Percentiles rank a stretch among this genome's conserved stretches.
Conservation (phyloP, 768 basidiomycete genomes). For the Leccinum uliginosum region DNA sequence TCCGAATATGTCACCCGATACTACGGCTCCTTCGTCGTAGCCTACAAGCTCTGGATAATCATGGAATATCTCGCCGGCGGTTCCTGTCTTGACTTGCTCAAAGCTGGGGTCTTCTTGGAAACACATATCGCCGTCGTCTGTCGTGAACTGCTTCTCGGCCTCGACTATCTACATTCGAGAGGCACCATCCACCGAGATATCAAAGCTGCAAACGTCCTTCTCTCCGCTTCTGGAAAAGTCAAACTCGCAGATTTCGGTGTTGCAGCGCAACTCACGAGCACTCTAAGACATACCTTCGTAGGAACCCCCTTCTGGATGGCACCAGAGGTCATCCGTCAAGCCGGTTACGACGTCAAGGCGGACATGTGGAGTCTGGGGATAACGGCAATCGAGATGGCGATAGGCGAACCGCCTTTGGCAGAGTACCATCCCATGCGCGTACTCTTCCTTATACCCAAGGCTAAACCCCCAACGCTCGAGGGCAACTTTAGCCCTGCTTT, state of each 20-base stretch:
- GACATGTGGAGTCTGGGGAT: slow-evolving; percentile 99
- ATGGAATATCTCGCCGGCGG: slow-evolving; percentile 99
- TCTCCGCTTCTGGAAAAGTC: slow-evolving; percentile 88
- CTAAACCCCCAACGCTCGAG: slow-evolving; percentile 87
- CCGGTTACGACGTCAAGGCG: slow-evolving; percentile 93
- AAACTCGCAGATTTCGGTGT: slow-evolving; percentile 99
- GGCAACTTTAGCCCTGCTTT: slow-evolving; percentile 80
- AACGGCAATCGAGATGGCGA: slow-evolving; percentile 97
- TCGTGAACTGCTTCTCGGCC: slow-evolving; percentile 86
- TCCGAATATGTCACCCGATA: slow-evolving; percentile 96
- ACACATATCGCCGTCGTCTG: slow-evolving; percentile 93
- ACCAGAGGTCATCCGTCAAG: slow-evolving; percentile 95
- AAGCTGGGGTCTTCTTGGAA: slow-evolving; percentile 87
- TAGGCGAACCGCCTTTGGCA: slow-evolving; percentile 92
- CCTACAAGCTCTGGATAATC: slow-evolving; percentile 98
- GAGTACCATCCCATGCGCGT: slow-evolving; percentile 99
- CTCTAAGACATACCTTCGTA: slow-evolving; percentile 94
- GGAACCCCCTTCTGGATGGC: slow-evolving; percentile 99
- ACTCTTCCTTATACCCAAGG: slow-evolving; percentile 95
- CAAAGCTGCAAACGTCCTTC: slow-evolving; percentile 94
- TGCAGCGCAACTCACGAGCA: slow-evolving; percentile 93
- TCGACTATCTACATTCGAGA: slow-evolving; percentile 94
- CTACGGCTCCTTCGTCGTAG: slow-evolving; percentile 94
- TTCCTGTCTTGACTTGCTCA: slow-evolving; percentile 95
- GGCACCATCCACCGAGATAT: slow-evolving; percentile 98